Evolutionary conservation across 2,329 filamentous ascomycete species (phyloP).

Genomic region (Diplodia corticola): DNA sequence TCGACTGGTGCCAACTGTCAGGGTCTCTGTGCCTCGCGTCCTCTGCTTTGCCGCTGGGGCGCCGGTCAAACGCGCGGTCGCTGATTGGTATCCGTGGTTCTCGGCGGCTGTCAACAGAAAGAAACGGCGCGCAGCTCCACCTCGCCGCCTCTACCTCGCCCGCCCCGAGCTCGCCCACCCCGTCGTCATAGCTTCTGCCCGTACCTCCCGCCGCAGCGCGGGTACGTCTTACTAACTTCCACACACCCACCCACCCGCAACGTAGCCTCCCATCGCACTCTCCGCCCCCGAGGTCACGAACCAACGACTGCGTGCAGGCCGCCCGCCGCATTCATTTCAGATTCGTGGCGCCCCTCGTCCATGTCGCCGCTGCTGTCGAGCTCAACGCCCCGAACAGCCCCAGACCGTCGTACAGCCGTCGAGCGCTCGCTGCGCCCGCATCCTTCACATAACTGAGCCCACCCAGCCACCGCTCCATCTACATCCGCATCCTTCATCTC

Average conservation of each 20-base stretch:
- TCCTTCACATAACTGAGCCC: not conserved
- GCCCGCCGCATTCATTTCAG: constrained; percentile 9
- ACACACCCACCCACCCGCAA: not conserved
- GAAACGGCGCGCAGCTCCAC: constrained; percentile 6
- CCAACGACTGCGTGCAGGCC: constrained; percentile 4
- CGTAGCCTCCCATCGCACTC: not conserved
- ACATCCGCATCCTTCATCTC: not conserved
- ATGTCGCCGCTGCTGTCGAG: constrained; percentile 15
- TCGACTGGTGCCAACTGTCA: constrained; percentile 16
- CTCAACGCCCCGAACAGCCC: constrained; percentile 17
- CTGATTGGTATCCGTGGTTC: constrained; percentile 19
- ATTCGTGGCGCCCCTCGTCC: not conserved
- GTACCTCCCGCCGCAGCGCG: constrained; percentile 14
- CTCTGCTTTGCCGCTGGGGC: not conserved
- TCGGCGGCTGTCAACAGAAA: constrained; percentile 9
- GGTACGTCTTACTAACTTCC: constrained; percentile 13
- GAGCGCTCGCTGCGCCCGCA: constrained; percentile 5
- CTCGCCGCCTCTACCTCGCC: not conserved
- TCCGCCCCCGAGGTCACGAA: not conserved
- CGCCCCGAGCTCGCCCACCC: constrained; percentile 13
- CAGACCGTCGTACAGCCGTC: constrained; percentile 18
- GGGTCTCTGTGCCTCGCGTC: not conserved
- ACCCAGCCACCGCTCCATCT: not conserved
- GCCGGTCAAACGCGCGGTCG: constrained; percentile 1
- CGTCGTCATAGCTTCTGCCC: constrained; percentile 21